Base-by-base conservation (phyloP, 129 eudicot genomes). In the Chrysanthemum lavandulifolium region DNA sequence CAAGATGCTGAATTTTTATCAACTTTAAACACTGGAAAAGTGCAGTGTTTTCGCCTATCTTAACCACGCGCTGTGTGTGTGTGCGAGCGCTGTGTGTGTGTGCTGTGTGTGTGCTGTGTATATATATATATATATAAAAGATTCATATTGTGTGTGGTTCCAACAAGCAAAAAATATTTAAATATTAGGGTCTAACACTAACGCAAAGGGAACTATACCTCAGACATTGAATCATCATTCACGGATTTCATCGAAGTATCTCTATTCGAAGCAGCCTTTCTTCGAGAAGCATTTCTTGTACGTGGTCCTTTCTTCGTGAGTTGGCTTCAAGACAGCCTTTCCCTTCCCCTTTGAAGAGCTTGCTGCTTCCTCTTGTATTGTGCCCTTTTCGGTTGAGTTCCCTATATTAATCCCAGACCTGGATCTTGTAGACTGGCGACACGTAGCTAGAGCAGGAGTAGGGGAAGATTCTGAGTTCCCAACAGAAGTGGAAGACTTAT, bases 301-400 rank as follows among this genome's bases (percentile, higher is more conserved):
- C 81, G 97, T 4, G 93, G 87, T 27, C 96, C 92, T 60, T 73
- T 82, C 15, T 86, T 86, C 97, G 74, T 69, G 87, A 69, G 77
- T 65, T 13, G 89, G 61, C 75, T 84, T 92, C 71, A 86, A 33
- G 33, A 92, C 78, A 27, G 94, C 91, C 58, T 92, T 92, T 6
- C 97, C 97, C 77, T 89, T 92, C n/a, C 91, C 96, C 78, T 88
- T 92, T 5, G 82, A 82, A 47, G 89, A 84, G 75, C 89, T 84
- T n/a, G 84, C 55, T 23, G 61, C 53, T 79, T 85, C 89, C 52
- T 84, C 96, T 54, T 64, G 83, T 33, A 83, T 18, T 3, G 79
- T 36, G n/a, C 84, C 92, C 74, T 81, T 88, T 68, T 80, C 81
- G 12, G 78, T 56, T 7, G 81, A 16, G 27, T 80, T 88, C 7